Conservation (phyloP, 768 basidiomycete species). For the Podaxis sp. region DNA sequence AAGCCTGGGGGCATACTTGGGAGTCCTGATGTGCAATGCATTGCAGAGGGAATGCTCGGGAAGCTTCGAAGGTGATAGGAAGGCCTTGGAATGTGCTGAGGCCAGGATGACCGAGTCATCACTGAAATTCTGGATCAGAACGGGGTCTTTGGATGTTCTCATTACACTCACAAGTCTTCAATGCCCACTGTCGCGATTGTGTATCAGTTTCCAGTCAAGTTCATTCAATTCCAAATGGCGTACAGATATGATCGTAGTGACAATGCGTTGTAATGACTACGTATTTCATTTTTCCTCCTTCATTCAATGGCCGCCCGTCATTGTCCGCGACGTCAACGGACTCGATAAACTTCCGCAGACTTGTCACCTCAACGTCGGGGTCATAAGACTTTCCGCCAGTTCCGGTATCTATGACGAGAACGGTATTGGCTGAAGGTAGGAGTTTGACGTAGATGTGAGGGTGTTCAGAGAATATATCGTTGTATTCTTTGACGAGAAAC, state of each 20-base stretch:
- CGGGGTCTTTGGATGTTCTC: background rate
- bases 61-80: conserved; percentile 40
- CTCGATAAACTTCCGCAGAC: conserved; percentile 51
- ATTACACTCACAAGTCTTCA: conserved; percentile 43
- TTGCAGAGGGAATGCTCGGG: conserved; percentile 48
- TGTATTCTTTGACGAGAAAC: conserved; percentile 48
- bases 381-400: conserved; percentile 49
- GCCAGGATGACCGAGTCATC: conserved; percentile 46
- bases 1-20: conserved; percentile 46
- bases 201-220: background rate
- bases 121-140: conserved; percentile 21
- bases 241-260: conserved; percentile 61
- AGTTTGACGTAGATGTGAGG: conserved; percentile 57
- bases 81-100: conserved; percentile 46
- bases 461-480: conserved; percentile 51
- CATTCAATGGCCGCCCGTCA: conserved; percentile 42
- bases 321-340: conserved; percentile 43
- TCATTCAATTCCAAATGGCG: conserved; percentile 18
- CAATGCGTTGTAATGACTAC: conserved; percentile 52
- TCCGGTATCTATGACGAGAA: conserved; percentile 55
- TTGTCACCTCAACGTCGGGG: conserved; percentile 38
- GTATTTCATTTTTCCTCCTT: conserved; percentile 39
- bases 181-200: conserved; percentile 38
- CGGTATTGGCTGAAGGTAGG: conserved; percentile 34
- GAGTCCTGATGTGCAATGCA: conserved; percentile 37